phyloP scores from a whole-genome alignment of 192 early-diverging fungal species.

The Backusella psychrophila region DNA sequence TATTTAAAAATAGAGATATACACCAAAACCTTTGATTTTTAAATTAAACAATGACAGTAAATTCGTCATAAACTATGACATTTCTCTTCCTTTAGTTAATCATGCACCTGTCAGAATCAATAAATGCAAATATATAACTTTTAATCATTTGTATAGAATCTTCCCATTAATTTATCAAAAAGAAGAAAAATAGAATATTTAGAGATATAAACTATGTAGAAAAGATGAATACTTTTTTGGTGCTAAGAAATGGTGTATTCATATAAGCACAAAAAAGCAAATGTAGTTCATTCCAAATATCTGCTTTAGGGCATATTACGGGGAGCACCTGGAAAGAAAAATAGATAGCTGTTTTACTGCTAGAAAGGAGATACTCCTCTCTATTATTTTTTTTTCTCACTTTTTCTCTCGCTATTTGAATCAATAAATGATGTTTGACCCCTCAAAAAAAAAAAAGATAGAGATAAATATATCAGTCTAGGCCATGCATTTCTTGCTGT shows the following conservation, averaged over 20 bases:
- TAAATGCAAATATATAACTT: not conserved
- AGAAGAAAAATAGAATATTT: not conserved
- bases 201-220: not conserved
- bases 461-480: not conserved
- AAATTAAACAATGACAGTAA: conserved; percentile 8
- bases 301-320: not conserved
- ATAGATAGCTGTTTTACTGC: not conserved
- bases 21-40: not conserved
- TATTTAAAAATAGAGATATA: not conserved
- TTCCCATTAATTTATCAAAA: not conserved
- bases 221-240: not conserved
- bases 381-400: not conserved
- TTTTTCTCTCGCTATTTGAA: not conserved
- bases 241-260: not conserved
- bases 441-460: not conserved
- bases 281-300: conserved; percentile 6
- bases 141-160: not conserved
- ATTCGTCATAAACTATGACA: not conserved
- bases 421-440: not conserved
- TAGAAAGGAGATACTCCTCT: conserved; percentile 3
- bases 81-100: not conserved
- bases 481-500: conserved; percentile 6
- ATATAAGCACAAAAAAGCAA: conserved; percentile 4
- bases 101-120: not conserved
- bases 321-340: not conserved